Percentiles rank a stretch among this genome's conserved stretches.
These are phyloP conservation scores for Rhinocladiella similis DNA, from an alignment of 2,329 filamentous ascomycete species.

Conservation along the genomic window DNA sequence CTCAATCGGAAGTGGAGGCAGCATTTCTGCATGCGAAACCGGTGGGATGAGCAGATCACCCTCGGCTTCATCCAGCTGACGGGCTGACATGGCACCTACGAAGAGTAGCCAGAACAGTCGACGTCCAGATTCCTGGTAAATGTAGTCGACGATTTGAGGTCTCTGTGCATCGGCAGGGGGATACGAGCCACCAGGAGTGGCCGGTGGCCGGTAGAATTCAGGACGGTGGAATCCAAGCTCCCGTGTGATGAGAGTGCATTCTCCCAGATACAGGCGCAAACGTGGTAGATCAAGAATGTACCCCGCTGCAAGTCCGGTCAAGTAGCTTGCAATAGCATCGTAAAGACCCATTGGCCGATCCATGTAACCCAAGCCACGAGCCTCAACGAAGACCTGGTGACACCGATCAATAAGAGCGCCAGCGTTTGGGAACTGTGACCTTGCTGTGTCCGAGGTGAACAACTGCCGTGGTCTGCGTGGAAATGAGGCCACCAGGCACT, in stretches of 20 bases:
- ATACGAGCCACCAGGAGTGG: conserved; percentile 29
- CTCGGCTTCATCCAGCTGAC: conserved; percentile 72
- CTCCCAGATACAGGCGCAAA: conserved; percentile 44
- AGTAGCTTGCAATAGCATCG: conserved; percentile 47
- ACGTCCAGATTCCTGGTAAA: conserved; percentile 52
- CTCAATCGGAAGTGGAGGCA: conserved; percentile 77
- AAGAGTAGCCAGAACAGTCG: conserved; percentile 81
- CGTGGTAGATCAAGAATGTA: conserved; percentile 42
- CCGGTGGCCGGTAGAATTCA: conserved; percentile 22
- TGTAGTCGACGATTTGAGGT: conserved; percentile 33
- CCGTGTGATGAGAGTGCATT: conserved; percentile 44
- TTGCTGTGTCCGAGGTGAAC: conserved; percentile 40
- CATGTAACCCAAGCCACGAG: conserved; percentile 45
- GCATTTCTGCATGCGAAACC: conserved; percentile 71
- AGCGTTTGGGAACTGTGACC: conserved; percentile 43
- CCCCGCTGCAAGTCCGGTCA: conserved; percentile 41
- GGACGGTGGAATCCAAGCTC: conserved; percentile 40
- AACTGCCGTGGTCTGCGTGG: conserved; percentile 45
- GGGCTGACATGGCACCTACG: conserved; percentile 72
- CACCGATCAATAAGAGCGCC: conserved; percentile 45
- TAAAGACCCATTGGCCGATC: conserved; percentile 44
- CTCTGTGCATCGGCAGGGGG: conserved; percentile 16
- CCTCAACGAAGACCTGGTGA: conserved; percentile 45
- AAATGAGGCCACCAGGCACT: conserved; percentile 45
- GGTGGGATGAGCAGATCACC: conserved; percentile 74